phyloP scores from a whole-genome alignment of 768 basidiomycete species.

The Peribolospora kevripleyi region DNA sequence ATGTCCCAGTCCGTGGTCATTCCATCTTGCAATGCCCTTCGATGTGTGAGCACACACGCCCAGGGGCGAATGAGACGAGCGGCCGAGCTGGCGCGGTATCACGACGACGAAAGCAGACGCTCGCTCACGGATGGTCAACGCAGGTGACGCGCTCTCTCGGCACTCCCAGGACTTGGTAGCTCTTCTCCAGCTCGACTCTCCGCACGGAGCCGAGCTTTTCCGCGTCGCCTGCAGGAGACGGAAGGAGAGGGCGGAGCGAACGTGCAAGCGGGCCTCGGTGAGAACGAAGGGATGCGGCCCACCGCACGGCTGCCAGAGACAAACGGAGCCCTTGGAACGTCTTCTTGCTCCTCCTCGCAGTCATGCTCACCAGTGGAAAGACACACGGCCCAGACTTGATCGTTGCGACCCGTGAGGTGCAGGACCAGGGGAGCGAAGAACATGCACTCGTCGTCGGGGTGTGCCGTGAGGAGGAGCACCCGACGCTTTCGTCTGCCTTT shows the following conservation, averaged over 20 bases:
- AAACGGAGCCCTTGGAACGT: background rate
- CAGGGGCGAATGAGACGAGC: background rate
- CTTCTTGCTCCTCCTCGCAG: background rate
- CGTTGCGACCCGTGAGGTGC: constrained; percentile 21
- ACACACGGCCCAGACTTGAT: constrained; percentile 35
- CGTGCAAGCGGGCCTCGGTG: no score
- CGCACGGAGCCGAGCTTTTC: constrained; percentile 46
- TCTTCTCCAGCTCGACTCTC: constrained; percentile 33
- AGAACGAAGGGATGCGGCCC: background rate
- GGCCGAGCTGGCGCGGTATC: background rate
- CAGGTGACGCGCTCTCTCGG: constrained; percentile 30
- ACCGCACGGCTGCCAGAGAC: background rate
- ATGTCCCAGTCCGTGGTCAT: constrained; percentile 41
- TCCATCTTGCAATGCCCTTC: constrained; percentile 49
- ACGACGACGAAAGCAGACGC: background rate
- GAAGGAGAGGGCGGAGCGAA: no score
- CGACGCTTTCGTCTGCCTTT: no score
- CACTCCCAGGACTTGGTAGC: constrained; percentile 46
- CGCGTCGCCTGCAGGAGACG: constrained; percentile 30
- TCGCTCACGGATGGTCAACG: constrained; percentile 45
- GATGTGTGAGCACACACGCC: background rate
- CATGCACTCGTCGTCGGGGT: constrained; percentile 84
- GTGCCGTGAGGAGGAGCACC: constrained; percentile 51
- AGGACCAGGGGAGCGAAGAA: constrained; percentile 75
- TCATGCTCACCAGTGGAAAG: constrained; percentile 33